These are phyloP conservation scores for Mycothermus thermophilus DNA, from an alignment of 495 filamentous ascomycete genomes.

Conservation along the genomic window DNA sequence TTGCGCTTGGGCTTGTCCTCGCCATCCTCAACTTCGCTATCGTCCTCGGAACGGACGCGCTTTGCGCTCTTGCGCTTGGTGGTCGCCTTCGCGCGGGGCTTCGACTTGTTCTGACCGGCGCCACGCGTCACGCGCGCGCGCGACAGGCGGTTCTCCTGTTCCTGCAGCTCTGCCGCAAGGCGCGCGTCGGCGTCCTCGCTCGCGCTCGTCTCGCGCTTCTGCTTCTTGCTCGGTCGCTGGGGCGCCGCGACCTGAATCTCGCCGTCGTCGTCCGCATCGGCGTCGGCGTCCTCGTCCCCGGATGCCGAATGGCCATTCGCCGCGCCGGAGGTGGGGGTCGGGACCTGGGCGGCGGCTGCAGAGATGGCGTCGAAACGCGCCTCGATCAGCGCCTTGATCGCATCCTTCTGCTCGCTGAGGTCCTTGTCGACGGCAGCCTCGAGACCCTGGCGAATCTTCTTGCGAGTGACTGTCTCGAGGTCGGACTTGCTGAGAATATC, in stretches of 20 bases:
- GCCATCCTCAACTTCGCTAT: slow-evolving; percentile 59
- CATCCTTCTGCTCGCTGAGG: slow-evolving; percentile 69
- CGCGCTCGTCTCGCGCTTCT: slow-evolving; percentile 39
- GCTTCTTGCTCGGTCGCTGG: slow-evolving; percentile 38
- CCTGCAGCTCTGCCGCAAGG: slow-evolving; percentile 77
- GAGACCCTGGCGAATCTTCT: slow-evolving; percentile 77
- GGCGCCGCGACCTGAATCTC: slow-evolving; percentile 40
- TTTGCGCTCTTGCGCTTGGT: slow-evolving; percentile 67
- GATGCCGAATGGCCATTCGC: slow-evolving; percentile 26
- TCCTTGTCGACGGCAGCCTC: slow-evolving; percentile 60
- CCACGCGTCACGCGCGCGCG: slow-evolving; percentile 55
- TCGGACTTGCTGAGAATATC: slow-evolving; percentile 72
- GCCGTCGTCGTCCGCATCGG: slow-evolving; percentile 24
- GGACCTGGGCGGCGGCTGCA: slow-evolving; percentile 26
- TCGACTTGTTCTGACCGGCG: slow-evolving; percentile 36
- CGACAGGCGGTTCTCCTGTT: slow-evolving; percentile 64
- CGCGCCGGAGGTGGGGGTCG: slow-evolving; percentile 21
- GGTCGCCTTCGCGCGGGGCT: slow-evolving; percentile 21
- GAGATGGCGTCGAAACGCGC: slow-evolving; percentile 76
- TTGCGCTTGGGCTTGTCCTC: slow-evolving; percentile 39
- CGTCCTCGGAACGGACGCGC: slow-evolving; percentile 62
- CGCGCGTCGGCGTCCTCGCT: slow-evolving; percentile 65
- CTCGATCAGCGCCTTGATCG: slow-evolving; percentile 73
- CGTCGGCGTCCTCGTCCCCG: slow-evolving; percentile 21
- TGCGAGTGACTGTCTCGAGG: slow-evolving; percentile 80